These are phyloP conservation scores for Jatropha podagrica DNA, from an alignment of 441 rosid genomes.

Conservation along the genomic window DNA sequence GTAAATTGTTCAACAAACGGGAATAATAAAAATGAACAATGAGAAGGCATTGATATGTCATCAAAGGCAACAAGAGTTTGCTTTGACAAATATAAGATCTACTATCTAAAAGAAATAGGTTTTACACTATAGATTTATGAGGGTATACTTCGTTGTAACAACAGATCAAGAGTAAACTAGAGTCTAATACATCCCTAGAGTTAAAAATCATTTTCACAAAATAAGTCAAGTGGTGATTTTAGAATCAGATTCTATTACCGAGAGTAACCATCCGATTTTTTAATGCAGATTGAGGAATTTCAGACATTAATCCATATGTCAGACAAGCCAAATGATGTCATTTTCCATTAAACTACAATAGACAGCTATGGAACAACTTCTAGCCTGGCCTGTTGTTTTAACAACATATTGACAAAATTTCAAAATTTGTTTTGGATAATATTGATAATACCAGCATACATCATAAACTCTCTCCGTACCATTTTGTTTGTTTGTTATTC, in stretches of 20 bases:
- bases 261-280: neutral
- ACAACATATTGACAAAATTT: too few relatives aligned
- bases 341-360: neutral
- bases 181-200: neutral
- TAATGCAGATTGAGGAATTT: neutral
- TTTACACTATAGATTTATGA: neutral
- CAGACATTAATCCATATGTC: neutral
- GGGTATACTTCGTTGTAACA: neutral
- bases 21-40: neutral
- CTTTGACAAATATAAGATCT: neutral
- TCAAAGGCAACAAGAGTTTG: neutral
- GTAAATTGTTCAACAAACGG: constrained; percentile 21
- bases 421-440: too few relatives aligned
- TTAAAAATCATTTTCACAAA: neutral
- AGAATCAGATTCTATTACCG: neutral
- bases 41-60: constrained; percentile 1
- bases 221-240: neutral
- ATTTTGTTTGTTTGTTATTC: too few relatives aligned
- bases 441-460: neutral
- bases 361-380: neutral
- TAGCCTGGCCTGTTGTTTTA: neutral
- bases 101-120: neutral
- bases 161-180: neutral
- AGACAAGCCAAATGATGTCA: neutral
- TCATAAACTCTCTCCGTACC: neutral